Percentiles rank a stretch among this genome's conserved stretches.
phyloP scores from a whole-genome alignment of 495 filamentous ascomycete species.

The Tuber calosporum region DNA sequence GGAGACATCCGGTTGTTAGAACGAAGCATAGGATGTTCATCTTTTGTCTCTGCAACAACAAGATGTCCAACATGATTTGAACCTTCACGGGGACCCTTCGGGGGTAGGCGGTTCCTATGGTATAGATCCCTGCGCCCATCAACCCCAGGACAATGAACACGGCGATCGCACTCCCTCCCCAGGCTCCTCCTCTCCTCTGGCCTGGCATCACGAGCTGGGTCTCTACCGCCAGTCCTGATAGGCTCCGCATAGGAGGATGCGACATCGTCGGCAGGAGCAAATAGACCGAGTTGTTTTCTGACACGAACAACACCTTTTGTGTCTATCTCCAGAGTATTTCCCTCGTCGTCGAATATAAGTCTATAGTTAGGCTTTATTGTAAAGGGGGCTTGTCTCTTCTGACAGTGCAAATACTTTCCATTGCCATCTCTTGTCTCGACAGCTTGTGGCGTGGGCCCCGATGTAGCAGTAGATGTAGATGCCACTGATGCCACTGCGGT shows the following conservation, averaged over 20 bases:
- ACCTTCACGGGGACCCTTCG: not conserved
- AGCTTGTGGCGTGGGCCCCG: not conserved
- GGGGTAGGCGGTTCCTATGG: not conserved
- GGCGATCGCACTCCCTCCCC: not conserved
- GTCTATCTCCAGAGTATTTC: not conserved
- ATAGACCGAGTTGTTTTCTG: not conserved
- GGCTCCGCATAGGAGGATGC: not conserved
- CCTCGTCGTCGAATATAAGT: not conserved
- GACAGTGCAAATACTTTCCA: not conserved
- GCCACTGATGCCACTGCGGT: not conserved
- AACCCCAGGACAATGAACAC: not conserved
- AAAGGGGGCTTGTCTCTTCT: not conserved
- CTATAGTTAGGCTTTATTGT: not conserved
- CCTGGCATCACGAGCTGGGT: not conserved
- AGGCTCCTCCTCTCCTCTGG: not conserved
- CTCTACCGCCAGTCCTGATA: not conserved
- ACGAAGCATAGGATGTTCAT: not conserved
- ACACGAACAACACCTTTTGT: not conserved
- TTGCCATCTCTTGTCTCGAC: not conserved
- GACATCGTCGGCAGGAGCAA: not conserved
- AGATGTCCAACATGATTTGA: not conserved
- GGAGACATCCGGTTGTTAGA: not conserved
- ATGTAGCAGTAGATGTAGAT: not conserved
- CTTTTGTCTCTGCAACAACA: not conserved
- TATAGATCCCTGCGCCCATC: not conserved